Conservation (phyloP, 75 land plant species). For the Cupressus sempervirens region DNA sequence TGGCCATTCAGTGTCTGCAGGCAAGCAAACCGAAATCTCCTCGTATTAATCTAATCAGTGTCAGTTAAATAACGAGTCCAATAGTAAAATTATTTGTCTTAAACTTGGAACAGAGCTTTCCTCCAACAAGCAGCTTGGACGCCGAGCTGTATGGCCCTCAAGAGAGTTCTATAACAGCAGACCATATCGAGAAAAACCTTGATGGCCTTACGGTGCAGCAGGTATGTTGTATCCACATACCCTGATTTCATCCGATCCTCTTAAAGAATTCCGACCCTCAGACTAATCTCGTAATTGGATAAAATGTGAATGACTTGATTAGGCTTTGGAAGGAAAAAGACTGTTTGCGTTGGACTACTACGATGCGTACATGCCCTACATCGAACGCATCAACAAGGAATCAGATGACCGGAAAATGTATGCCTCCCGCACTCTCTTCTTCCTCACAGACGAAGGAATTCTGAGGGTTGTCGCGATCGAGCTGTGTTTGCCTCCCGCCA, state of each 20-base stretch:
- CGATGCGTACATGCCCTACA: constrained; percentile 25
- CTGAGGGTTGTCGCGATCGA: constrained; percentile 31
- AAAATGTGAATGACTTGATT: neutral
- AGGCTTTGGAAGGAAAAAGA: constrained; percentile 19
- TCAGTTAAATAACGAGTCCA: neutral
- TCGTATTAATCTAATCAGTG: no score
- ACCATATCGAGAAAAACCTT: constrained; percentile 47
- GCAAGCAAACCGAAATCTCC: constrained; percentile 8
- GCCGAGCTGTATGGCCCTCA: constrained; percentile 57
- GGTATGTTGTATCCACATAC: constrained; percentile 25
- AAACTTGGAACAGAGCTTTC: constrained; percentile 40
- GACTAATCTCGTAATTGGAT: neutral
- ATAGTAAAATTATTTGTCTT: no score
- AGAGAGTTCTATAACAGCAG: constrained; percentile 60
- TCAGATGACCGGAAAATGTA: constrained; percentile 11
- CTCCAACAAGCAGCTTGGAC: constrained; percentile 67
- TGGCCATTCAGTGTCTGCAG: constrained; percentile 47
- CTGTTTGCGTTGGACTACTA: constrained; percentile 29
- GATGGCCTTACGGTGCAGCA: constrained; percentile 64
- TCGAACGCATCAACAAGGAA: constrained; percentile 27
- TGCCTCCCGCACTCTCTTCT: constrained; percentile 33
- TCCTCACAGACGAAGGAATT: constrained; percentile 19
- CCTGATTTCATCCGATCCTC: no score
- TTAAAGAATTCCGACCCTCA: no score
- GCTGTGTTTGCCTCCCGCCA: constrained; percentile 17